Evolutionary conservation across 2,329 filamentous ascomycete species (phyloP).

Genomic region (Pseudocercospora vitis): DNA sequence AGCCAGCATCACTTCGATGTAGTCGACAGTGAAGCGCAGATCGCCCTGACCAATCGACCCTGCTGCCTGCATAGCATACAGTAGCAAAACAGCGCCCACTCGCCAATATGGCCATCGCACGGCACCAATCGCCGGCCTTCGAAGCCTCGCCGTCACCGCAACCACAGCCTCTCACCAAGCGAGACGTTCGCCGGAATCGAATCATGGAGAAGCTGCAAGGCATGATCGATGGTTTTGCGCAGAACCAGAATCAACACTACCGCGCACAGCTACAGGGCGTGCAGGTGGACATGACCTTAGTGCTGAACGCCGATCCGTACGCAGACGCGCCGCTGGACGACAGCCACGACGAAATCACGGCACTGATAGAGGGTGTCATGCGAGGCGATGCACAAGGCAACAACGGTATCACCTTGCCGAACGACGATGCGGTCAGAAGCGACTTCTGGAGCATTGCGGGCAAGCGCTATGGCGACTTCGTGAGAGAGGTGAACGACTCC

Average conservation of each 20-base stretch:
- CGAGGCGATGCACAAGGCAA: slow-evolving; percentile 26
- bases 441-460: slow-evolving; percentile 68
- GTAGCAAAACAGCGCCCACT: not conserved
- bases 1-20: not conserved
- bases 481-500: slow-evolving; percentile 81
- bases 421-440: slow-evolving; percentile 60
- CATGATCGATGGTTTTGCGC: slow-evolving; percentile 74
- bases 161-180: slow-evolving; percentile 65
- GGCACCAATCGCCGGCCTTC: slow-evolving; percentile 27
- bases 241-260: slow-evolving; percentile 80
- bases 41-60: not conserved
- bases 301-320: slow-evolving; percentile 83
- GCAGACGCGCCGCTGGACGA: slow-evolving; percentile 67
- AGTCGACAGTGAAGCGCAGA: not conserved
- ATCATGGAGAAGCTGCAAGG: slow-evolving; percentile 75
- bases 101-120: slow-evolving; percentile 25
- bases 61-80: too few relatives aligned
- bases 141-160: slow-evolving; percentile 43
- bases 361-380: slow-evolving; percentile 52
- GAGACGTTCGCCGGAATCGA: slow-evolving; percentile 83
- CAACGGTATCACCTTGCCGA: slow-evolving; percentile 40
- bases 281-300: slow-evolving; percentile 85
- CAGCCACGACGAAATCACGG: slow-evolving; percentile 64
- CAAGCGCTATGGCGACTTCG: slow-evolving; percentile 79
- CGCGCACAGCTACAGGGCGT: slow-evolving; percentile 86